Evolutionary conservation across 2,329 filamentous ascomycete species (phyloP).

Genomic region (Epichloe hybrida): DNA sequence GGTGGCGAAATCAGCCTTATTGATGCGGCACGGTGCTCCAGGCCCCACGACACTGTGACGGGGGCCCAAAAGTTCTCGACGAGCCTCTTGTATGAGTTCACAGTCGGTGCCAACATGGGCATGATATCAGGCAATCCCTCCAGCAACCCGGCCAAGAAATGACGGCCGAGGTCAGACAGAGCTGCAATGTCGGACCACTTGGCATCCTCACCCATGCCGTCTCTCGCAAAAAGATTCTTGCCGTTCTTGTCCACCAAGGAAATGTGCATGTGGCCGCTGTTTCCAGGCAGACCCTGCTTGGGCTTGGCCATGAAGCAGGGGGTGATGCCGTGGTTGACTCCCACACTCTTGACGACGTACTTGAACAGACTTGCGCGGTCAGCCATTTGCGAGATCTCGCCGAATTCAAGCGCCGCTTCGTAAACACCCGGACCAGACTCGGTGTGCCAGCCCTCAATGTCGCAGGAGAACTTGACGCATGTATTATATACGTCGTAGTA

Average conservation of each 20-base stretch:
- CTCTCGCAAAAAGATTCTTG: slow-evolving; percentile 72
- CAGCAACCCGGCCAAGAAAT: slow-evolving; percentile 85
- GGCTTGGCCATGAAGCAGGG: slow-evolving; percentile 99
- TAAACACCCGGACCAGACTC: slow-evolving; percentile 90
- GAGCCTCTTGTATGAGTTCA: slow-evolving; percentile 96
- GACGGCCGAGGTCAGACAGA: slow-evolving; percentile 76
- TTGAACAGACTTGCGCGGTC: slow-evolving; percentile 91
- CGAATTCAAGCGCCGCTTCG: slow-evolving; percentile 87
- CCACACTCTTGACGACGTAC: slow-evolving; percentile 81
- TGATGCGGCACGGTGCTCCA: slow-evolving; percentile 87
- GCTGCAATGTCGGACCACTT: slow-evolving; percentile 62
- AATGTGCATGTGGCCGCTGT: slow-evolving; percentile 91
- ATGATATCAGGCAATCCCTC: slow-evolving; percentile 88
- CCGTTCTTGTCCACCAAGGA: slow-evolving; percentile 71
- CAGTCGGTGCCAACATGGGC: slow-evolving; percentile 84
- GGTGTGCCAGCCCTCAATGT: slow-evolving; percentile 91
- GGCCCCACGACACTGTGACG: slow-evolving; percentile 91
- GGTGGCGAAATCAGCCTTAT: slow-evolving; percentile 84
- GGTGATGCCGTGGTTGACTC: slow-evolving; percentile 77
- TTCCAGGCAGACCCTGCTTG: slow-evolving; percentile 76
- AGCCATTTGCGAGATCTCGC: slow-evolving; percentile 77
- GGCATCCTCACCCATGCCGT: slow-evolving; percentile 55
- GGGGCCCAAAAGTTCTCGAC: slow-evolving; percentile 99
- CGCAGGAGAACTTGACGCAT: slow-evolving; percentile 63
- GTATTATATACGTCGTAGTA: slow-evolving; percentile 79